Conservation (phyloP, 192 early-diverging fungal species). For the Coemansia sp. region DNA sequence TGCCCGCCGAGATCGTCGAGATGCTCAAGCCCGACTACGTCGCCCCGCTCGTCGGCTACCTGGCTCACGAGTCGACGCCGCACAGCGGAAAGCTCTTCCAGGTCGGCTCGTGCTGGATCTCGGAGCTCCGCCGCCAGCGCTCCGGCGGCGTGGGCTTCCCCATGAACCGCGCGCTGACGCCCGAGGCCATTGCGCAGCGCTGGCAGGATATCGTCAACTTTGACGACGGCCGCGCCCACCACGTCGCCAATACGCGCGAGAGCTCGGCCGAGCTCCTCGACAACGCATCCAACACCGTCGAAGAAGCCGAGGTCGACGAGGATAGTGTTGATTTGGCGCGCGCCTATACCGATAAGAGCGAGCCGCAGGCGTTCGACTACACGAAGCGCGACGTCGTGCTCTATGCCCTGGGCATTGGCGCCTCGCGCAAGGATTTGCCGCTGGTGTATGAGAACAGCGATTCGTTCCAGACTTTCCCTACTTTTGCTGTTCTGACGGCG, state of each 20-base stretch:
- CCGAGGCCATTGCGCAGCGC: slow-evolving; percentile 80
- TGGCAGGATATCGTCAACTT: slow-evolving; percentile 89
- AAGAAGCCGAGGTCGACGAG: slow-evolving; percentile 38
- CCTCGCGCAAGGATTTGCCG: slow-evolving; percentile 78
- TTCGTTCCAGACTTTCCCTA: slow-evolving; percentile 84
- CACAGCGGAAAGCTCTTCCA: slow-evolving; percentile 92
- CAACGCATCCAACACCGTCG: slow-evolving; percentile 49
- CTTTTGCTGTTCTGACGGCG: slow-evolving; percentile 86
- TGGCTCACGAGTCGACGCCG: slow-evolving; percentile 76
- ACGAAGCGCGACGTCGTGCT: slow-evolving; percentile 88
- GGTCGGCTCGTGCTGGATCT: slow-evolving; percentile 92
- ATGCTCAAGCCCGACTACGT: slow-evolving; percentile 97
- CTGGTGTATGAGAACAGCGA: slow-evolving; percentile 93
- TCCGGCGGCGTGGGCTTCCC: slow-evolving; percentile 93
- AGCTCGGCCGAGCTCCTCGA: slow-evolving; percentile 54
- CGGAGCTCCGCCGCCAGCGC: slow-evolving; percentile 96
- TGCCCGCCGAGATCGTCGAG: slow-evolving; percentile 94
- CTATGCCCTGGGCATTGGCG: slow-evolving; percentile 95
- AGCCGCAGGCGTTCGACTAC: slow-evolving; percentile 67
- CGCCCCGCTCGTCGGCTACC: slow-evolving; percentile 89
- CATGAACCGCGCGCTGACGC: slow-evolving; percentile 72
- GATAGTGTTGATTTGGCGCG: slow-evolving; percentile 63
- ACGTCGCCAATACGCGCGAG: slow-evolving; percentile 56
- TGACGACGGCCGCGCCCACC: slow-evolving; percentile 92
- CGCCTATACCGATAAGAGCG: slow-evolving; percentile 60